Percentiles rank a stretch among this genome's conserved stretches.
These are phyloP conservation scores for Fagopyrum esculentum DNA, from an alignment of 148 eudicot genomes.

Conservation along the genomic window DNA sequence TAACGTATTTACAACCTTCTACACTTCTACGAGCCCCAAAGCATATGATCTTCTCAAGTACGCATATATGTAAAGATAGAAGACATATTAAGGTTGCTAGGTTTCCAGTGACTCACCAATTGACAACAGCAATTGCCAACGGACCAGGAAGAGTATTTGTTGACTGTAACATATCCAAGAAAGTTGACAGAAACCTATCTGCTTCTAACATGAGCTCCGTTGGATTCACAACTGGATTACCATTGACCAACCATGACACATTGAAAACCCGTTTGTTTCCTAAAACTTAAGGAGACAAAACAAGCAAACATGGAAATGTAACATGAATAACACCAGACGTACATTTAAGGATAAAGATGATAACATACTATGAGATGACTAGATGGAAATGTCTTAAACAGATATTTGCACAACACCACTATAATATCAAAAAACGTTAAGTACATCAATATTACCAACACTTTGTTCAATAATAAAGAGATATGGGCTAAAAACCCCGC, in stretches of 20 bases:
- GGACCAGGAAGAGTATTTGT: conserved; percentile 64
- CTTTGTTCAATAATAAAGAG: background rate
- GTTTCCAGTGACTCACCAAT: conserved; percentile 60
- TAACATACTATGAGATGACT: background rate
- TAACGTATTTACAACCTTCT: background rate
- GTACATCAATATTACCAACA: background rate
- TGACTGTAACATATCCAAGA: conserved; percentile 54
- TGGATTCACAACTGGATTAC: conserved; percentile 70
- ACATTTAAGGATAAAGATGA: background rate
- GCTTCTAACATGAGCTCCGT: conserved; percentile 56
- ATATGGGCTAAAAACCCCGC: background rate
- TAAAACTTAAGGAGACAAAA: conserved; percentile 19
- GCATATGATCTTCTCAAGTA: background rate
- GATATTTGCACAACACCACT: background rate
- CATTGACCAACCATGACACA: conserved; percentile 56
- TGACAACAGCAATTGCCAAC: conserved; percentile 63
- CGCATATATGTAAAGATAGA: background rate
- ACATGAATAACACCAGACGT: background rate
- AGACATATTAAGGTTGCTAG: background rate
- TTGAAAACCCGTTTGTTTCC: conserved; percentile 46
- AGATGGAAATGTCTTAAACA: background rate
- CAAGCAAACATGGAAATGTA: conserved; percentile 12
- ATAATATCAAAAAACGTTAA: background rate
- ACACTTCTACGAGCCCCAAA: background rate
- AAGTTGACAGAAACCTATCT: conserved; percentile 35